Percentiles rank a stretch among this genome's conserved stretches.
Evolutionary conservation across 202 grass and related monocot species (phyloP).

Genomic region (Eragrostis tef): DNA sequence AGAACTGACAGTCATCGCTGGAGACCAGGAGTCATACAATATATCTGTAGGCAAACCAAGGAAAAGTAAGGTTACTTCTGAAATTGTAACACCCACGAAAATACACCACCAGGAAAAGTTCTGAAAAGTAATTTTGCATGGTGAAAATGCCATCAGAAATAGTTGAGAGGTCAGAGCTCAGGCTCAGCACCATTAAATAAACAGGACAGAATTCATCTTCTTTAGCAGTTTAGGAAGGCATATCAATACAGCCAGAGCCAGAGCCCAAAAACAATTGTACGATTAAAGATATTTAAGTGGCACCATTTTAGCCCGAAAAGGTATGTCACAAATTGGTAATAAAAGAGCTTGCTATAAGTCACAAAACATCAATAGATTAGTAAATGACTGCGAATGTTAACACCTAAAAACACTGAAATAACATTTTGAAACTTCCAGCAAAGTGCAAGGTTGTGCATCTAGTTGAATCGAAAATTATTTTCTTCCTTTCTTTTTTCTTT

Average conservation of each 20-base stretch:
- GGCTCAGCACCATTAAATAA: slow-evolving; percentile 1
- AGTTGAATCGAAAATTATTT: too few relatives aligned
- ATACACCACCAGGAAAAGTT: background rate
- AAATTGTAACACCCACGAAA: slow-evolving; percentile 1
- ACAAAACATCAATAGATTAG: background rate
- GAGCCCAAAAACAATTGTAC: background rate
- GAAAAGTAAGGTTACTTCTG: slow-evolving; percentile 1
- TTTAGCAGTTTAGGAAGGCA: background rate
- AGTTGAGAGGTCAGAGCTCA: background rate
- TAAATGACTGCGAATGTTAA: background rate
- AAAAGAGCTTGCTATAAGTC: background rate
- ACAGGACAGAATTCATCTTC: slow-evolving; percentile 5
- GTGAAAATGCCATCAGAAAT: background rate
- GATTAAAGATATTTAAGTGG: background rate
- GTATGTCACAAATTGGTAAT: background rate
- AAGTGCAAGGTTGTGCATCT: too few relatives aligned
- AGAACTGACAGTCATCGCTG: slow-evolving; percentile 96
- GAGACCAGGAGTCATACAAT: slow-evolving; percentile 97
- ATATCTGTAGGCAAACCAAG: slow-evolving; percentile 74
- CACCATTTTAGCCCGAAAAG: background rate
- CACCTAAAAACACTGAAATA: too few relatives aligned
- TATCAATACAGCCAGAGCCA: background rate
- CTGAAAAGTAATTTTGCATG: background rate
- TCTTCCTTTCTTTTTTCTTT: too few relatives aligned
- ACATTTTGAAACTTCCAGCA: too few relatives aligned